Evolutionary conservation across 129 eudicot genomes (phyloP), one percentile per base, ranked within the genome.

Genomic region (Chrysanthemum lavandulifolium): DNA sequence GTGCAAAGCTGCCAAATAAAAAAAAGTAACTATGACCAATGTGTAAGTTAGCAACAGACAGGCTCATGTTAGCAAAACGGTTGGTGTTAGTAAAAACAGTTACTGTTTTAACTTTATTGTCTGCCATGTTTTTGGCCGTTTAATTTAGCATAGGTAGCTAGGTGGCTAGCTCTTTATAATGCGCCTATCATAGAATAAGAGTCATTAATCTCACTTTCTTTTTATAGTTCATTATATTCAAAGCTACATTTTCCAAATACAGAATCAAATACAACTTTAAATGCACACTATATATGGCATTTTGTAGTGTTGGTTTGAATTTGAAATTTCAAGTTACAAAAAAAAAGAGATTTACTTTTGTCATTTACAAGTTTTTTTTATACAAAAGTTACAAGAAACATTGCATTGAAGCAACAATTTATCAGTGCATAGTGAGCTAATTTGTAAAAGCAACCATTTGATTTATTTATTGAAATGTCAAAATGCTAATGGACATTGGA

Each of bases 101-200:
- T 78, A 51, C 73, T 21, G 73, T 71, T 25, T 12, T 67, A 71
- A 47, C 76, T 78, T 83, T 55, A 55, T 47, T 78, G 82, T 71
- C 68, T 54, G 77, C 53, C 68, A 45, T 70, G 77, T 78, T 14
- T 63, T 55, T 71, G 82, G 73, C 68, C 68, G 82, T 65, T 78
- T 47, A 71, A 36, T 9, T 65, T 72, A 78, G 77, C 60, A 40
- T 40, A 40, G 54, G 33, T 62, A 18, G 29, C 31, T 56, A 25
- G 58, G 67, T 75, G 76, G 67, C 27, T 13, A 67, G 54, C 25
- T 67, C 43, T 62, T 15, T 36, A 36, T 56, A 56, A 12, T 69
- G 65, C 53, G 65, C 55, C 76, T 58, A 65, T 52, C 40, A 47
- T 57, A 56, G 19, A 31, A 75, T 55, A 14, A 58, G 31, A 57